Base-by-base conservation (phyloP, 116 monocot species). In the Papilionanthe hybrid region DNA sequence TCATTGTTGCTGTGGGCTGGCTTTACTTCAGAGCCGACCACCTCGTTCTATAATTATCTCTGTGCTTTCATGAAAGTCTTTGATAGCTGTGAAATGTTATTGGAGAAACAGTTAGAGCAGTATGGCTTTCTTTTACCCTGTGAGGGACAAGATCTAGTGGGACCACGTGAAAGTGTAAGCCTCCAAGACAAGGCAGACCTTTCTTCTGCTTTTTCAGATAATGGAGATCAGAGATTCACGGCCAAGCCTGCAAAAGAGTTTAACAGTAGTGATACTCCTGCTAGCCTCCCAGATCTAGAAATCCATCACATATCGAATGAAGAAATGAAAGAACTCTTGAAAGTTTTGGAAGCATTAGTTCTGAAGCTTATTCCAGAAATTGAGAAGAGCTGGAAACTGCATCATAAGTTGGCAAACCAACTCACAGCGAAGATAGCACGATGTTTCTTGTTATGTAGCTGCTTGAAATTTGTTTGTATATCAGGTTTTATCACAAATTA, bases 351-450 rank as follows among this genome's bases (percentile, higher is more conserved):
- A 74, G 65, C 78, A 7, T 82, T 95, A 58, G 78, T 95, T 83
- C 83, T 72, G 17, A 83, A 93, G 60, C 86, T 99, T 81, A 53
- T 84, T 77, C 87, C 88, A 74, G 80, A 89, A 75, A 78, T 91
- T 78, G 95, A 97, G 79, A 58, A 76, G 45, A 84, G 92, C 84
- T 94, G 97, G 92, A 85, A 80, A 56, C 84, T 91, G 77, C 94
- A 98, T 84, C 78, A 77, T 85, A 86, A 89, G 53, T 80, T 94
- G 30, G 63, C 90, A 80, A 73, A 56, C 48, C 91, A 86, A 57
- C 85, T 94, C 22, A 76, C 85, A 23, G 41, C 77, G 47, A 82
- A 88, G 30, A 83, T 82, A 41, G 79, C 92, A 48, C 85, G 91
- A 80, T 94, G 94, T 67, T 80, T 84, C 23, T 72, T 98, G 80